phyloP scores from a whole-genome alignment of 306 rosid genomes.

The Medicago arabica region DNA sequence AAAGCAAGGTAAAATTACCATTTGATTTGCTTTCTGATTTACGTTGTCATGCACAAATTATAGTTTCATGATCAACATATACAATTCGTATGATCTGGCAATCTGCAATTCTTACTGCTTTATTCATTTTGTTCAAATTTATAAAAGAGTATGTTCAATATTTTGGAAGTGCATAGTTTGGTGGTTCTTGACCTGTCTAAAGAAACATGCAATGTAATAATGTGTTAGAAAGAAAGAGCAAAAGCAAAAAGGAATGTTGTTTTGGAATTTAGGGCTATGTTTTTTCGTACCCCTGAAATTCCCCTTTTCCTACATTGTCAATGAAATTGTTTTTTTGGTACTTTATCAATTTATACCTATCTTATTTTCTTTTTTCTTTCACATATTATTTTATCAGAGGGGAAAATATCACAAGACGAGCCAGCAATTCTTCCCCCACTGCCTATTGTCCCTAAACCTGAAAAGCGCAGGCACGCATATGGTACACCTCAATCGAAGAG shows the following conservation, averaged over 20 bases:
- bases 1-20: conserved; percentile 78
- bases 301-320: not conserved
- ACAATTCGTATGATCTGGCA: not conserved
- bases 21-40: conserved; percentile 37
- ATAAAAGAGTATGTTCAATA: not conserved
- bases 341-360: conserved; percentile 28
- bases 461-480: conserved; percentile 67
- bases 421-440: conserved; percentile 91
- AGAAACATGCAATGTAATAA: conserved; percentile 16
- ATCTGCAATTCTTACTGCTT: not conserved
- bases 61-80: conserved; percentile 30
- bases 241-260: conserved; percentile 9
- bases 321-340: not conserved
- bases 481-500: conserved; percentile 83
- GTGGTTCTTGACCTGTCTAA: conserved; percentile 21
- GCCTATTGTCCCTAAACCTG: conserved; percentile 75
- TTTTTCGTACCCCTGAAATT: not conserved
- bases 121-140: conserved; percentile 19
- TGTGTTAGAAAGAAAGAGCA: conserved; percentile 22
- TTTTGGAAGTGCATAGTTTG: conserved; percentile 4
- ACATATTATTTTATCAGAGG: conserved; percentile 59
- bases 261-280: not conserved
- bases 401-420: conserved; percentile 83
- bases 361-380: conserved; percentile 10
- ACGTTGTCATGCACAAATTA: conserved; percentile 31